phyloP scores from a whole-genome alignment of 1,284 basidiomycete species.

The Prillingera fragicola region DNA sequence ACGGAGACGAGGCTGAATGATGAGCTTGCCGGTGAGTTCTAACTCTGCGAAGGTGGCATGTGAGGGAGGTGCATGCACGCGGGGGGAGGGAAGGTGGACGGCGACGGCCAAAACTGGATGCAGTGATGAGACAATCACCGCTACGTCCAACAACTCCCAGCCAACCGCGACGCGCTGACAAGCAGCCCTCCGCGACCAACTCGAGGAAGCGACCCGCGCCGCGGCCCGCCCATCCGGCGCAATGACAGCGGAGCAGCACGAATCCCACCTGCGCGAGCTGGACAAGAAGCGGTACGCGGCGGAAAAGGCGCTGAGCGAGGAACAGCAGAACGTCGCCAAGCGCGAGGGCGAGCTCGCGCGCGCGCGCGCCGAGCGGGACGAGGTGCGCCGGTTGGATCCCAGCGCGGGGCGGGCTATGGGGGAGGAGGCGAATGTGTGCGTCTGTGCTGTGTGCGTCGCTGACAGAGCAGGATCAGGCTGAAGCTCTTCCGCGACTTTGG shows the following conservation, averaged over 20 bases:
- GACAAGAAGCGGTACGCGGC: conserved; percentile 34
- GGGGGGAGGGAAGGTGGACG: no score
- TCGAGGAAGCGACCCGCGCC: conserved; percentile 24
- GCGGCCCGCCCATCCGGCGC: conserved; percentile 35
- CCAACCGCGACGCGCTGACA: background rate
- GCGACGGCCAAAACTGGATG: no score
- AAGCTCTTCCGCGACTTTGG: conserved; percentile 35
- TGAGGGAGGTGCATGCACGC: no score
- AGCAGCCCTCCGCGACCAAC: background rate
- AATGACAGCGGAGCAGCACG: conserved; percentile 32
- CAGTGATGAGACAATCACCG: no score
- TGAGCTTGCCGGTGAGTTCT: conserved; percentile 30
- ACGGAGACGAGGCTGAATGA: conserved; percentile 24
- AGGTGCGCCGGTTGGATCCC: conserved; percentile 27
- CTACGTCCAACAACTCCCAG: no score
- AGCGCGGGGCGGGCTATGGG: conserved; percentile 28
- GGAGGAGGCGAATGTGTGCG: conserved; percentile 33
- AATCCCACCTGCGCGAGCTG: conserved; percentile 29
- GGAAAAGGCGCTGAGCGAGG: conserved; percentile 40
- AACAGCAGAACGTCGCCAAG: conserved; percentile 29
- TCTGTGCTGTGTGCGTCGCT: conserved; percentile 4
- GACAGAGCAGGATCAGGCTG: conserved; percentile 30
- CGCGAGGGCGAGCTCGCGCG: conserved; percentile 38
- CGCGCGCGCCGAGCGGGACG: conserved; percentile 29
- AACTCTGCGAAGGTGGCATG: no score